Evolutionary conservation across 208 protist genomes (phyloP).

Genomic region (Tritrichomonas foetus): DNA sequence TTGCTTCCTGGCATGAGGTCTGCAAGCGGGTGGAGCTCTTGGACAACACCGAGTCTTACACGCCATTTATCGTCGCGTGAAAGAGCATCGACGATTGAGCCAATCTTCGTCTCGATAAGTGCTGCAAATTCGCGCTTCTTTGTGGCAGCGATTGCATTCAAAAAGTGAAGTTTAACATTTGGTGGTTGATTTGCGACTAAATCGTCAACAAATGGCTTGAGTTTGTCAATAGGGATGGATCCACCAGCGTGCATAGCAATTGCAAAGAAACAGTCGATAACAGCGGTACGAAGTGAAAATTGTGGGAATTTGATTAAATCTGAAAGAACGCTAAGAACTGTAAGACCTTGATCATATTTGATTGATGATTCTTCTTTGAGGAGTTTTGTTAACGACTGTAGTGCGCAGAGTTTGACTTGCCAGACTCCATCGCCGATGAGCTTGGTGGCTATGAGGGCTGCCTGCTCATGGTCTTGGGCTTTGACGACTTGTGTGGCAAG

Average conservation of each 20-base stretch:
- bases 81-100: background rate
- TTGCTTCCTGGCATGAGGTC: background rate
- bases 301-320: background rate
- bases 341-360: background rate
- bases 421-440: background rate
- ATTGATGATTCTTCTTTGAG: background rate
- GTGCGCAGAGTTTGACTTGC: conserved; percentile 6
- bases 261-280: conserved; percentile 13
- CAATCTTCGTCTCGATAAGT: background rate
- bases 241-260: background rate
- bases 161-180: background rate
- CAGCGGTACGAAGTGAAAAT: background rate
- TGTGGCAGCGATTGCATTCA: background rate
- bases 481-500: background rate
- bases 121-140: background rate
- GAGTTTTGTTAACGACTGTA: background rate
- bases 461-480: background rate
- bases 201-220: background rate
- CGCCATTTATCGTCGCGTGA: background rate
- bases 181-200: background rate
- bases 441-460: background rate
- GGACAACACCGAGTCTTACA: background rate
- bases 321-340: background rate
- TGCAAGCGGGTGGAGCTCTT: background rate
- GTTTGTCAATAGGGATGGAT: background rate